phyloP scores from a whole-genome alignment of 2,329 filamentous ascomycete species.

The Clonostachys rosea region DNA sequence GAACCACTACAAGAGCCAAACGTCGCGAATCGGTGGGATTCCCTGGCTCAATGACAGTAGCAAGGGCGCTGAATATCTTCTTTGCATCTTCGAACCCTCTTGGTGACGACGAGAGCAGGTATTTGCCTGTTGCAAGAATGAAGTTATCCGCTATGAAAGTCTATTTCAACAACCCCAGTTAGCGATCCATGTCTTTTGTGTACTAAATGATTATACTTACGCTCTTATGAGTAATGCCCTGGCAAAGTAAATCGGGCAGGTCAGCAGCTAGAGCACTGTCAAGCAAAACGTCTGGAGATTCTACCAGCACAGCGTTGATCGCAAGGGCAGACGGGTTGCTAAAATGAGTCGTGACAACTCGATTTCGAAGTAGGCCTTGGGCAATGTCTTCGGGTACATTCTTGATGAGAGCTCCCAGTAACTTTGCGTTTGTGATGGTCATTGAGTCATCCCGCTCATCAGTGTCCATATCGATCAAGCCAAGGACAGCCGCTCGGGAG shows the following conservation, averaged over 20 bases:
- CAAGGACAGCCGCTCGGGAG: conserved; percentile 80
- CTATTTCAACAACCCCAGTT: conserved; percentile 28
- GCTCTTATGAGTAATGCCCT: conserved; percentile 73
- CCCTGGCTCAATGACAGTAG: conserved; percentile 71
- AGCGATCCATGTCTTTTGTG: neutral
- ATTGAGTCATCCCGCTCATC: conserved; percentile 73
- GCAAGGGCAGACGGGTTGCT: conserved; percentile 77
- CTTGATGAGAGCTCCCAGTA: conserved; percentile 86
- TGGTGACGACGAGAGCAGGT: conserved; percentile 64
- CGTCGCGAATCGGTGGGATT: conserved; percentile 78
- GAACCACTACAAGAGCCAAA: conserved; percentile 79
- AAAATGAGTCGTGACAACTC: conserved; percentile 74
- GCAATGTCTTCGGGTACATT: conserved; percentile 74
- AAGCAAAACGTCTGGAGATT: conserved; percentile 68
- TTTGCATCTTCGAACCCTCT: conserved; percentile 75
- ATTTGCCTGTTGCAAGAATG: conserved; percentile 88
- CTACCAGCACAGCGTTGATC: conserved; percentile 82
- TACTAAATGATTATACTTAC: conserved; percentile 42
- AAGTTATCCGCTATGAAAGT: conserved; percentile 84
- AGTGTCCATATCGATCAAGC: conserved; percentile 80
- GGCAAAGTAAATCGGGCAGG: conserved; percentile 69
- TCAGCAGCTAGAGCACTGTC: conserved; percentile 66
- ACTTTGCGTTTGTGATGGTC: conserved; percentile 84
- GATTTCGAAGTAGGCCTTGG: conserved; percentile 53
- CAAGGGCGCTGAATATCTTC: conserved; percentile 74